Base-by-base conservation (phyloP, 1,284 basidiomycete genomes). In the Singerocomus inundabilis region DNA sequence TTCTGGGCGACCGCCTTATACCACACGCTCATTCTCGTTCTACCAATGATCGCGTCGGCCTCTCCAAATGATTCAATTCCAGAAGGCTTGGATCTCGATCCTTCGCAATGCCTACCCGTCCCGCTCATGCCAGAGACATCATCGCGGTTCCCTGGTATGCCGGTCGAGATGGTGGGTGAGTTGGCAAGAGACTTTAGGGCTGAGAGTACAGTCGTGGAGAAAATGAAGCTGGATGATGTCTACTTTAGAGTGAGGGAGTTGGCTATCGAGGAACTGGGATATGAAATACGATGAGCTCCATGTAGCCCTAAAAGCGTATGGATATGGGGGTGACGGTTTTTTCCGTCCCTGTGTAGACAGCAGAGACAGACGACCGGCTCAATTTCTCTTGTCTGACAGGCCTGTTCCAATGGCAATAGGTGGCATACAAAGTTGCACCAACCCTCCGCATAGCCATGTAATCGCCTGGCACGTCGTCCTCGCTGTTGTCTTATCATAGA, bases 1-100 rank as follows among this genome's bases (percentile, higher is more conserved):
- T 82, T 88, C 58, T 77, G 77, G 34, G 73, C 70, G 46, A 92
- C 89, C 0, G 89, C 89, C 4, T 69, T 92, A 30, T 91, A 83
- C 64, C 62, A 71, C 11, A 83, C 85, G 0, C 72, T 91, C 3
- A 68, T 70, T 29, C 72, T 75, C 5, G 71, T 79, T 30, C 57
- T 82, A n/a, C 60, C 70, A 6, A 72, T 51, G 13, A 56, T 68
- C 16, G 52, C 33, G 21, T 56, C 62, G 5, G 36, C 57, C 25
- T 48, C 58, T 5, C 46, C 59, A 24, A 62, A 72, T 44, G 70
- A 71, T n/a, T 57, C 68, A 36, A 62, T 72, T 18, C 73, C 73
- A 11, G 68, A 75, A 30, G 78, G 78, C 1, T 79, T 77, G 54
- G 74, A 81, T 51, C 72, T 80, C 13, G 64, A 72, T 35, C 83